Conservation (phyloP, 108 stramenopile genomes). For the Cyclostephanos tholiformis region DNA sequence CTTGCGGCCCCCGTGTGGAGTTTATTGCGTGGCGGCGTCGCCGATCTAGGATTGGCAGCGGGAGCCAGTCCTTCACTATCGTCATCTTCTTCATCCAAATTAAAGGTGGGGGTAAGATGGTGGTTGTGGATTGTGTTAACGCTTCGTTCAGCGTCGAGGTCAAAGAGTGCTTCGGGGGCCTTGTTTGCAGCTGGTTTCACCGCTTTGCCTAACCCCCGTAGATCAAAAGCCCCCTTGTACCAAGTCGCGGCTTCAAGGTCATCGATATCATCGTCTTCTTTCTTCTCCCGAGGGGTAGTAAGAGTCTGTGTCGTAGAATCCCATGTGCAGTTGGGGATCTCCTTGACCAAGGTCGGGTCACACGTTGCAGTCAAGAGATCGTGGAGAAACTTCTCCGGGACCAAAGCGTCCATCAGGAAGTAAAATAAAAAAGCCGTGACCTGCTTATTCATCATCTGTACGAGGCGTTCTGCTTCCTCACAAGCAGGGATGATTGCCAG, state of each 20-base stretch:
- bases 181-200: neutral
- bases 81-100: neutral
- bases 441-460: constrained; percentile 5
- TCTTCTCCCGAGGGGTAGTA: neutral
- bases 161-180: neutral
- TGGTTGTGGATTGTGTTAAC: neutral
- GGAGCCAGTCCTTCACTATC: neutral
- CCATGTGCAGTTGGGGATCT: neutral
- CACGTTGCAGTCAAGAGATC: neutral
- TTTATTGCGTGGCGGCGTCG: neutral
- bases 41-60: neutral
- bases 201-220: neutral
- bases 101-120: neutral
- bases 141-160: neutral
- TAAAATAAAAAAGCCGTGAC: neutral
- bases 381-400: neutral
- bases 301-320: neutral
- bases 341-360: neutral
- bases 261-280: neutral
- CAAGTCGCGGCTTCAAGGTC: neutral
- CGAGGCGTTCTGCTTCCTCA: neutral
- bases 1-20: neutral
- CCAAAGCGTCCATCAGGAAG: neutral
- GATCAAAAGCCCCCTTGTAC: neutral
- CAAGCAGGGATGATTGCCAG: neutral